Base-by-base conservation (phyloP, 2,329 filamentous ascomycete species). In the Mycosphaerella sp. region DNA sequence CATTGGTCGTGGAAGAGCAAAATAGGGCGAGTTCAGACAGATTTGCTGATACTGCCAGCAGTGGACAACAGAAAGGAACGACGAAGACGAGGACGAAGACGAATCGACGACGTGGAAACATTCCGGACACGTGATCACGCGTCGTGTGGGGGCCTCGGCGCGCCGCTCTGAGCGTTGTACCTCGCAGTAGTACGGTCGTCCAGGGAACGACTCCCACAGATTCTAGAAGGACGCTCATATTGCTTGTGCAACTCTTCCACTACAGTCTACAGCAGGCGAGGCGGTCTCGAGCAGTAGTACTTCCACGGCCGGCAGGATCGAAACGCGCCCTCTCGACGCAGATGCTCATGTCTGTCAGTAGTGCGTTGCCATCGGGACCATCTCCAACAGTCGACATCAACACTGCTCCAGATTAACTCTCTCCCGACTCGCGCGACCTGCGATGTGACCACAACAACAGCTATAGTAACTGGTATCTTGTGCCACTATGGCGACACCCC, bases 241-340 rank as follows among this genome's bases (percentile, higher is more conserved):
- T 18, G 21, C 36, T 39, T 16, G n/a, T 39, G n/a, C 36, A 16
- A 18, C 36, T 39, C 14, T n/a, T 34, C 13, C 21, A 25, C 9
- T 6, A 8, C 12, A 14, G 14, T 13, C 12, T 3, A 7, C 3
- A 35, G n/a, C 10, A 35, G n/a, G 35, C 8, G 13, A 36, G 12
- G 45, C 45, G 45, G 45, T 27, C 45, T 34, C 45, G 21, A 27
- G 41, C 21, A 25, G 21, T 4, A 25, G 21, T 25, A 25, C 5
- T 25, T 25, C 21, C 7, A 49, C 45, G 45, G 45, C 18, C 45
- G 45, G 45, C 37, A 41, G 30, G 45, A 34, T 41, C 45, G 28
- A 35, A 28, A 49, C 17, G 41, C 30, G 36, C 16, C 17, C 14
- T 12, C 37, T 10, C 6, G 13, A 17, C 13, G 12, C 9, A 28